phyloP scores from a whole-genome alignment of 2,329 filamentous ascomycete genomes.

The Penicillium paneum region DNA sequence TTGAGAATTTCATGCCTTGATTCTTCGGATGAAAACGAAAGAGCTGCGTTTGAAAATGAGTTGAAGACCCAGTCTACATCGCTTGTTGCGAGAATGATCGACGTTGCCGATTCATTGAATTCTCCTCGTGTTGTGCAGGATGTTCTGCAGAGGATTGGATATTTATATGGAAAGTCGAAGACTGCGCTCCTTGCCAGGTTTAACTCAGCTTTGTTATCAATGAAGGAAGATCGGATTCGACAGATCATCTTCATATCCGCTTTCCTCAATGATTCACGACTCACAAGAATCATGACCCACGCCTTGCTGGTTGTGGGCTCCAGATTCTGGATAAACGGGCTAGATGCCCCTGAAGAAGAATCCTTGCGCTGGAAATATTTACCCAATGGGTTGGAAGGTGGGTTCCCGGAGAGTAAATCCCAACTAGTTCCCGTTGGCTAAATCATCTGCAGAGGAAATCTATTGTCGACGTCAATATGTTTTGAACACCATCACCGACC shows the following conservation, averaged over 20 bases:
- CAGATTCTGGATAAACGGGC: constrained; percentile 33
- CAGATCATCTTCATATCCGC: constrained; percentile 40
- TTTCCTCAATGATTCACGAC: constrained; percentile 28
- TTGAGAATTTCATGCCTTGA: constrained; percentile 31
- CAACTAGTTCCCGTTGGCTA: neutral
- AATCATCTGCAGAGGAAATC: constrained; percentile 38
- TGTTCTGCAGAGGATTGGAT: constrained; percentile 24
- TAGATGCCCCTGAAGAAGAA: constrained; percentile 20
- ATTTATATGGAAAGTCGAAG: constrained; percentile 32
- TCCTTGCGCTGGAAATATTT: constrained; percentile 38
- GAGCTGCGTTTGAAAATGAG: constrained; percentile 21
- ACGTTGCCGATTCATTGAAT: constrained; percentile 36
- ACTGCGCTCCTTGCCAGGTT: constrained; percentile 23
- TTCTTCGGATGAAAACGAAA: constrained; percentile 23
- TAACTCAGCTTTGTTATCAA: constrained; percentile 25
- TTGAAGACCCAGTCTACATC: constrained; percentile 30
- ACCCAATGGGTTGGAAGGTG: constrained; percentile 42
- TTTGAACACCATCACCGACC: constrained; percentile 42
- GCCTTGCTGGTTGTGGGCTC: constrained; percentile 38
- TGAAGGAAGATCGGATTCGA: constrained; percentile 40
- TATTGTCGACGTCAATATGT: constrained; percentile 41
- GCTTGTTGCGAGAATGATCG: constrained; percentile 31
- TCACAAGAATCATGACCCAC: constrained; percentile 34
- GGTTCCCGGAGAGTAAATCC: neutral
- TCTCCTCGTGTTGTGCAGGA: constrained; percentile 28